Evolutionary conservation across 371 early-diverging fungal species (phyloP), one percentile per base, ranked within the genome.

Genomic region (Blakeslea trispora): DNA sequence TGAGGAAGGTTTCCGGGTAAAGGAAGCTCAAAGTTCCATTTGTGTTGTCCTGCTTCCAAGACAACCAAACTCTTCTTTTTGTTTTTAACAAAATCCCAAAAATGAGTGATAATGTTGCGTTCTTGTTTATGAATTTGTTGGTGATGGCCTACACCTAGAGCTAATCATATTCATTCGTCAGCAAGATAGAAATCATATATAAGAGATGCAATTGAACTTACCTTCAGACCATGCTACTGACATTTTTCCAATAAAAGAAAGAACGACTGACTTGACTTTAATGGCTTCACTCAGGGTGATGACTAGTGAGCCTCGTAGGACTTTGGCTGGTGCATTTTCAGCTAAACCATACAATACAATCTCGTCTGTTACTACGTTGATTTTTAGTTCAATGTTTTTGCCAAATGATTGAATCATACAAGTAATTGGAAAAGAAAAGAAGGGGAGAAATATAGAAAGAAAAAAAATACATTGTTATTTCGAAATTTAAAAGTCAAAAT

Each of bases 191-290:
- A n/a, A n/a, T n/a, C n/a, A n/a, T n/a, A n/a, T n/a, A n/a, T n/a
- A n/a, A n/a, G n/a, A n/a, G n/a, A n/a, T n/a, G n/a, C n/a, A n/a
- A 23, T 4, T 23, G 11, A 21, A 3, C 24, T 49, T 68, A 68
- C 68, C 62, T 60, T 70, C 71, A 14, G 66, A 56, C 71, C 71
- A 70, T 18, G 56, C 52, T 7, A 70, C 71, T 41, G 63, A 63
- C 63, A 70, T 70, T 54, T 62, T 70, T 3, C 71, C 71, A 9
- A 57, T 47, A 52, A 70, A 70, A 14, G 47, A 57, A 19, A 70
- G 39, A 11, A 19, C 21, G 0, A 70, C 47, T 4, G 67, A 46
- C 49, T 56, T 57, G 15, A 70, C 55, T 47, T 66, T 70, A 50
- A 57, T 70, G 8, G 66, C 39, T 32, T 70, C 71, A 15, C 46